These are phyloP conservation scores for Suhomyces taliae DNA, from an alignment of 1,139 yeast genomes.

Conservation along the genomic window DNA sequence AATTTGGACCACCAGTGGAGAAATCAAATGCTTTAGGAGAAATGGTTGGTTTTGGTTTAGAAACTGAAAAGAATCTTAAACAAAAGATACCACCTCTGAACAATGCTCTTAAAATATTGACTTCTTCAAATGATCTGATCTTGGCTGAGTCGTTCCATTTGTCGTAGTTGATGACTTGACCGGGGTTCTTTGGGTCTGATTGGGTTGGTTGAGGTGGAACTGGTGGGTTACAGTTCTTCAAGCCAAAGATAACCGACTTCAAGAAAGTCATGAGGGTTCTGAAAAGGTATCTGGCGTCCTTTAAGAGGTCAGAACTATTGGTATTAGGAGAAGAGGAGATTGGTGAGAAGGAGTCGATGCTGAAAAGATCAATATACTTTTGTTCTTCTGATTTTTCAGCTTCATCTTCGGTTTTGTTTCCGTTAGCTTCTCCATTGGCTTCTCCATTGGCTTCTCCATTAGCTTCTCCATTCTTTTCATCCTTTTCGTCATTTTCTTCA, in stretches of 20 bases:
- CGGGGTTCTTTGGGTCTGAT: conserved; percentile 59
- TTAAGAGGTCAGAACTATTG: conserved; percentile 62
- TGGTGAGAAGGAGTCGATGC: conserved; percentile 42
- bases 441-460: conserved; percentile 15
- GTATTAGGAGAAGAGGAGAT: conserved; percentile 32
- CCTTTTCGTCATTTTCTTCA: conserved; percentile 9
- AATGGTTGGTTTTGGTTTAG: conserved; percentile 43
- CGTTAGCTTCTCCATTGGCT: conserved; percentile 7
- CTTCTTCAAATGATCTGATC: conserved; percentile 79
- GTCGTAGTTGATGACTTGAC: conserved; percentile 54
- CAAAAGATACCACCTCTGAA: conserved; percentile 87
- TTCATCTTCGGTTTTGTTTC: conserved; percentile 12
- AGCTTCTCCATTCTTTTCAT: conserved; percentile 4
- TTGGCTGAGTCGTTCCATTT: conserved; percentile 89
- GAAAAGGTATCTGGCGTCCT: conserved; percentile 86
- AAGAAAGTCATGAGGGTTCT: conserved; percentile 86
- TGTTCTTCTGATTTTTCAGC: conserved; percentile 8
- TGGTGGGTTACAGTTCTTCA: conserved; percentile 88
- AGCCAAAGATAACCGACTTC: conserved; percentile 86
- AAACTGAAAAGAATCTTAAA: conserved; percentile 68
- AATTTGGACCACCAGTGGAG: conserved; percentile 67
- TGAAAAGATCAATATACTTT: conserved; percentile 33
- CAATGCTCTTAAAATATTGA: conserved; percentile 68
- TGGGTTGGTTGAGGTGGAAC: conserved; percentile 55
- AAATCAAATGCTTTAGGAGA: conserved; percentile 62